phyloP scores from a whole-genome alignment of 2,329 filamentous ascomycete genomes.

The Alternaria incomplexa region DNA sequence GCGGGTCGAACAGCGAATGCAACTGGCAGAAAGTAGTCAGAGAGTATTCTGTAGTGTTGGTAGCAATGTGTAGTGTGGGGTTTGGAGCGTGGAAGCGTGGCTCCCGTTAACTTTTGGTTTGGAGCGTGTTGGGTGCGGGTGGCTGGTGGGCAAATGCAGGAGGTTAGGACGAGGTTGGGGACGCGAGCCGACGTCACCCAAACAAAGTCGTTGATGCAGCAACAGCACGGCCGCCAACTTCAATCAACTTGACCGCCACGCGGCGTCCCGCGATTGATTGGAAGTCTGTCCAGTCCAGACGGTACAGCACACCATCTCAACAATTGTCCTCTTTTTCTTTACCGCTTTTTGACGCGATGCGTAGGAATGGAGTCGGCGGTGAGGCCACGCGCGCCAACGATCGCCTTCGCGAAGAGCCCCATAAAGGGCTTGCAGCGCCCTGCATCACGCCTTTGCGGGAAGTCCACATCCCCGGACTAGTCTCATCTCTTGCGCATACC shows the following conservation, averaged over 20 bases:
- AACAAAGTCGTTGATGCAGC: slow-evolving; percentile 28
- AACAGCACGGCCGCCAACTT: slow-evolving; percentile 5
- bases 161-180: slow-evolving; percentile 24
- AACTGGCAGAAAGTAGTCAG: slow-evolving; percentile 26
- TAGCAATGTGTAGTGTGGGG: slow-evolving; percentile 17
- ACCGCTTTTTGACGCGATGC: background rate
- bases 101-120: slow-evolving; percentile 20
- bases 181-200: slow-evolving; percentile 17
- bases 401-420: background rate
- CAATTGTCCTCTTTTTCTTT: background rate
- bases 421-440: background rate
- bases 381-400: background rate
- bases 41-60: slow-evolving; percentile 7
- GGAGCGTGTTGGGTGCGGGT: slow-evolving; percentile 6
- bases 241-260: slow-evolving; percentile 3
- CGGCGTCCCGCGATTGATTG: slow-evolving; percentile 8
- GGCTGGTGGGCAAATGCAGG: slow-evolving; percentile 17
- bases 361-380: background rate
- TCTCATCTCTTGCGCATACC: background rate
- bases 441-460: background rate
- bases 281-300: background rate
- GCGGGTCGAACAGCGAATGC: slow-evolving; percentile 12
- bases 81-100: slow-evolving; percentile 12
- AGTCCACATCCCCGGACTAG: background rate
- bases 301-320: background rate